Evolutionary conservation across 192 early-diverging fungal genomes (phyloP).

Genomic region (Phlyctochytrium arcticum): DNA sequence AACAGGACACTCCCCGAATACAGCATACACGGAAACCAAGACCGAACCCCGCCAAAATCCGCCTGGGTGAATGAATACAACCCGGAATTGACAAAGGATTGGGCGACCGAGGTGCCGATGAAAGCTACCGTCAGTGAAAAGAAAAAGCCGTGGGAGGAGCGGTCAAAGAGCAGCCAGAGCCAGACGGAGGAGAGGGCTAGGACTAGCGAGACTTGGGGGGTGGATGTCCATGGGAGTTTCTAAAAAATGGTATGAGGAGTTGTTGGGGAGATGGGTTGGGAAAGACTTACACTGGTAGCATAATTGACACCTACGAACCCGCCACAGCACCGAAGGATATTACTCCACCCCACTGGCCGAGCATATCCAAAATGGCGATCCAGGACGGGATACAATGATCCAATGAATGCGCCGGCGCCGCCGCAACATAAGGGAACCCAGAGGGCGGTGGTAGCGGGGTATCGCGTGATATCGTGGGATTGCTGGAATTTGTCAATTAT

Average conservation of each 20-base stretch:
- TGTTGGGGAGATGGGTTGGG: too few relatives aligned
- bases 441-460: constrained; percentile 45
- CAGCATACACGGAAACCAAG: constrained; percentile 62
- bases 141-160: constrained; percentile 62
- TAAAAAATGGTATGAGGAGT: neutral
- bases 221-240: constrained; percentile 59
- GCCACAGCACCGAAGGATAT: constrained; percentile 49
- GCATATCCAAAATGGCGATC: constrained; percentile 45
- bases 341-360: constrained; percentile 49
- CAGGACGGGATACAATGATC: constrained; percentile 55
- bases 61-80: constrained; percentile 64
- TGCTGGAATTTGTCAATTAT: constrained; percentile 62
- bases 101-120: constrained; percentile 57
- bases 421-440: constrained; percentile 66
- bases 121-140: constrained; percentile 48
- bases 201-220: constrained; percentile 56
- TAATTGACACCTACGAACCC: constrained; percentile 51
- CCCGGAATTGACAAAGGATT: constrained; percentile 54
- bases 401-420: constrained; percentile 50
- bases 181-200: constrained; percentile 54
- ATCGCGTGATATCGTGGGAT: constrained; percentile 51
- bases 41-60: constrained; percentile 66
- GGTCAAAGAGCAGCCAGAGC: constrained; percentile 71
- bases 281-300: constrained; percentile 46
- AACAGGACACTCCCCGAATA: constrained; percentile 56